Evolutionary conservation across 2,329 filamentous ascomycete species (phyloP), one percentile per base, ranked within the genome.

Genomic region (Fusarium abutilonis): DNA sequence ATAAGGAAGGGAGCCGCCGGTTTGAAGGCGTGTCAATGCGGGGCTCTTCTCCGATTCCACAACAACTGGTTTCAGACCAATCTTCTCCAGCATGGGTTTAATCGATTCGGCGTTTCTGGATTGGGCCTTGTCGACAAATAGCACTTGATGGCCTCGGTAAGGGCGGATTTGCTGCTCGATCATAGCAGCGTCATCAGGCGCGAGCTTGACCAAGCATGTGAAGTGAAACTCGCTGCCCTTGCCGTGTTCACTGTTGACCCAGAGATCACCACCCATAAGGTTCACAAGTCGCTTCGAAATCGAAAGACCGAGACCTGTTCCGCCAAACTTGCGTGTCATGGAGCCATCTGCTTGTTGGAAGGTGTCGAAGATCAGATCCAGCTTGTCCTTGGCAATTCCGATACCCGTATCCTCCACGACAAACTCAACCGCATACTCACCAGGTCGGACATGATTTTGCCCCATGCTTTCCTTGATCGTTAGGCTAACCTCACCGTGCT

Each of bases 321-420:
- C 94, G 70, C 94, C 94, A 75, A 98, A 98, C 74, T 96, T 95
- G 69, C 93, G 87, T 2, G 94, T 98, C 76, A 96, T 98, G 31
- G 93, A 97, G 34, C 94, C 94, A 74, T 98, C 95, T 17, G 95
- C 95, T 79, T 98, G 95, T 76, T 97, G 94, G 87, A 98, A 98
- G 1, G 94, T 98, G 78, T 98, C 95, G 77, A 99, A 98, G 73
- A 99, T 98, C 66, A 98, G 83, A 73, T 97, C 93, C 49, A 98
- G 85, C 80, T 98, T 98, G 78, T 98, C 93, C 64, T 90, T 86
- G 70, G 94, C 92, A 70, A 98, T 98, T 70, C 95, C 95, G 71
- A 98, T 99, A 68, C 95, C 95, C 32, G 95, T 98, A 75, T 98
- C 95, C 17, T 91, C 91, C 31, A 99, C 95, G 51, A 94, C 89